Percentiles rank a stretch among this genome's conserved stretches.
phyloP scores from a whole-genome alignment of 176 grass and related monocot genomes.

The Aegilops speltoides region DNA sequence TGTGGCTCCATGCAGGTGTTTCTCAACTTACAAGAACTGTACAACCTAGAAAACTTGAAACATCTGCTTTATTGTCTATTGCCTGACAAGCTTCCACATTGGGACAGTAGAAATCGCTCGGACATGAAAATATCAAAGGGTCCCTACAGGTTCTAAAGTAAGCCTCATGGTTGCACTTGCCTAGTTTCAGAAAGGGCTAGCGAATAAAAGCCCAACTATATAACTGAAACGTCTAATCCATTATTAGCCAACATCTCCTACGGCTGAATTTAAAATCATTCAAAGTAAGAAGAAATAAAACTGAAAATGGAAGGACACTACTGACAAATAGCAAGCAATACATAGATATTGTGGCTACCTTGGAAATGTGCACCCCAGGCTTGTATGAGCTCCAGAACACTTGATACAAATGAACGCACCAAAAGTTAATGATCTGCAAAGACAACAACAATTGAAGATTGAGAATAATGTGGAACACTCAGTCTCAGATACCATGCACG shows the following conservation, averaged over 20 bases:
- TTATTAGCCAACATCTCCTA: neutral
- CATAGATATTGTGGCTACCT: constrained; percentile 35
- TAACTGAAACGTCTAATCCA: neutral
- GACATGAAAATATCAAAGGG: neutral
- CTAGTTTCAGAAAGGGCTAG: constrained; percentile 8
- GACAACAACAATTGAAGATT: neutral
- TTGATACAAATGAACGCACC: constrained; percentile 98
- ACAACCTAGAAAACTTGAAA: too few species aligned
- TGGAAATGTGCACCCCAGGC: constrained; percentile 89
- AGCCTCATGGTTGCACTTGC: neutral
- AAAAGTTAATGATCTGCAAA: constrained; percentile 67
- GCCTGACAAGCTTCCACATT: neutral
- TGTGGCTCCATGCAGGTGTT: too few species aligned
- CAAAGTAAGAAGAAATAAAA: neutral
- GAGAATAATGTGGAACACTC: neutral
- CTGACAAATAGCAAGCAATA: neutral
- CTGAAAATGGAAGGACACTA: neutral
- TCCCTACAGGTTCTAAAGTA: neutral
- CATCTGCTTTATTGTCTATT: too few species aligned
- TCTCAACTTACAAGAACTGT: too few species aligned
- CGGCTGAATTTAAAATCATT: neutral
- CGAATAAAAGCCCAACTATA: neutral
- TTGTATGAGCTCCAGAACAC: constrained; percentile 92
- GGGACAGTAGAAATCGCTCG: neutral
- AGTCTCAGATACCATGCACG: neutral